These are phyloP conservation scores for Colletotrichum navitas DNA, from an alignment of 2,329 filamentous ascomycete genomes.

Conservation along the genomic window DNA sequence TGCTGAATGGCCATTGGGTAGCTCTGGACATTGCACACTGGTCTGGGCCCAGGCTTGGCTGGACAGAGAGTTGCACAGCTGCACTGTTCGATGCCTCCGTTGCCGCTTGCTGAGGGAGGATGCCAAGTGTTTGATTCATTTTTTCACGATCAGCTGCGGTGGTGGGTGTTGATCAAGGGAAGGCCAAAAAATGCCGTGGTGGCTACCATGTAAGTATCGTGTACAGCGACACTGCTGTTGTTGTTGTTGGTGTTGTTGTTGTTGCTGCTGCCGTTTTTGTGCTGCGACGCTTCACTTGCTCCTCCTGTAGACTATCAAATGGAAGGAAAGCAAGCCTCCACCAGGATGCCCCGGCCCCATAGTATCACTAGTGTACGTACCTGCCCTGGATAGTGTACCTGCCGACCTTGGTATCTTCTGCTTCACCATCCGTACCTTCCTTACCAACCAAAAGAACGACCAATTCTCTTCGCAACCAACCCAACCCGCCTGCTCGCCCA, in stretches of 20 bases:
- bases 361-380: not conserved
- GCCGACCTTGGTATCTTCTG: not conserved
- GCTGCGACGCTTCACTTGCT: not conserved
- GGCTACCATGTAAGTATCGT: not conserved
- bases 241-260: not conserved
- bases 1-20: slow-evolving; percentile 21
- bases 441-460: not conserved
- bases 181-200: not conserved
- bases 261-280: not conserved
- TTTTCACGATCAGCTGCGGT: not conserved
- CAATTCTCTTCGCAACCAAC: slow-evolving; percentile 13
- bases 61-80: not conserved
- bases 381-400: not conserved
- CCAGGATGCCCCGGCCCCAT: not conserved
- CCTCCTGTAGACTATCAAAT: not conserved
- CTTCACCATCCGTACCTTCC: not conserved
- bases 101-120: not conserved
- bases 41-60: slow-evolving; percentile 32
- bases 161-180: not conserved
- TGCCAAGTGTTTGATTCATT: slow-evolving; percentile 12
- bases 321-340: slow-evolving; percentile 26
- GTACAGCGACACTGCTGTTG: not conserved
- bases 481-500: slow-evolving; percentile 8
- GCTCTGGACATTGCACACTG: slow-evolving; percentile 13
- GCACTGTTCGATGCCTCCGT: not conserved